Evolutionary conservation across 108 stramenopile genomes (phyloP), one percentile per base, ranked within the genome.

Genomic region (Conticribra guillardii): DNA sequence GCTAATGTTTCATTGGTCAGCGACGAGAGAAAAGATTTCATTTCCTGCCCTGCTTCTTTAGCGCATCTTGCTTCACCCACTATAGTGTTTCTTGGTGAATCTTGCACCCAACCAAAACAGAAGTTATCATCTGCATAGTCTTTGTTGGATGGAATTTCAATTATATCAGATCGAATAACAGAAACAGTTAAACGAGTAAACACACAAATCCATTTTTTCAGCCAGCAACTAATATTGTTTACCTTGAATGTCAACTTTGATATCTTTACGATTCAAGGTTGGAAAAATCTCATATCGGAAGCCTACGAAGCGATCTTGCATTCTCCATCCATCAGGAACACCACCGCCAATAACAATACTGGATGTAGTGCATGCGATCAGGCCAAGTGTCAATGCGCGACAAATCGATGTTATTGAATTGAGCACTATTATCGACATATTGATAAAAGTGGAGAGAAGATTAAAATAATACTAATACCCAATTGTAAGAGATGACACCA

Each of bases 21-120:
- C 32, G 41, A 27, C 4, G n/a, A 48, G 27, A 73, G 17, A 18
- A 54, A 64, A 4, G 54, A 29, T 21, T 64, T 58, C 55, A 64
- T 49, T 22, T 57, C 46, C 4, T 45, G 0, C 0, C 54, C 72
- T 4, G 54, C 46, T 0, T 23, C 9, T 3, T 57, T 74, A 29
- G 63, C 59, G 51, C 73, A 74, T 30, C 64, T 1, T 31, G 49
- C 55, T n/a, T 65, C 64, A 3, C 73, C 73, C 15, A 74, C 64
- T 1, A 49, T 56, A 0, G 73, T 34, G 17, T 65, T 41, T 11
- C 33, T 30, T 2, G 44, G 53, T 4, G 55, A 57, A 22, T 58
- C 47, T 59, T 74, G 64, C 1, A 47, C 56, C 73, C 73, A 74
- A 0, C 64, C 73, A 28, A 65, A 74, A 28, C 64, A 74, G 16